These are phyloP conservation scores for Pseudisothecium myosuroides DNA, from an alignment of 225 moss, liverwort and hornwort species.

Conservation along the genomic window DNA sequence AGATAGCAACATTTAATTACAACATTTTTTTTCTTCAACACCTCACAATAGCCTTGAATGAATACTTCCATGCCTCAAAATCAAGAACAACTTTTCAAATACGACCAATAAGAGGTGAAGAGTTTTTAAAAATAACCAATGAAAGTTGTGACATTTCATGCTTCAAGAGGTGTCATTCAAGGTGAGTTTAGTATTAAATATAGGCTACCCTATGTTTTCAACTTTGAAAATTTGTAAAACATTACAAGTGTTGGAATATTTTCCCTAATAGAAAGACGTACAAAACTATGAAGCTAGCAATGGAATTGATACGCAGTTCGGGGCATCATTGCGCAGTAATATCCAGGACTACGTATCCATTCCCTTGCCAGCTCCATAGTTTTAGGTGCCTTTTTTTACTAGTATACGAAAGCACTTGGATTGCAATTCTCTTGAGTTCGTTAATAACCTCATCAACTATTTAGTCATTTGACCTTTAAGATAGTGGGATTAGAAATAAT, in stretches of 20 bases:
- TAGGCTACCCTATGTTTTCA: background rate
- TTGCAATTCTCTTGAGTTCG: background rate
- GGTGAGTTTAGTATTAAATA: no score
- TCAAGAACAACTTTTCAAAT: background rate
- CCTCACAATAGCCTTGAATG: background rate
- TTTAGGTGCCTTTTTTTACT: rapidly evolving
- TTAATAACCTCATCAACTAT: background rate
- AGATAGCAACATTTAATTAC: background rate
- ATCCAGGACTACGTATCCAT: background rate
- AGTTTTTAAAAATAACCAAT: background rate
- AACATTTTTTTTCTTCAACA: background rate
- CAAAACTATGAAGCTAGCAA: rapidly evolving
- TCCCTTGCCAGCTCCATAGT: background rate
- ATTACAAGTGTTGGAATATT: background rate
- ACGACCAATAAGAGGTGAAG: background rate
- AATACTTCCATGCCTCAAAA: background rate
- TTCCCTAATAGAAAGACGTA: background rate
- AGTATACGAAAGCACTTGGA: background rate
- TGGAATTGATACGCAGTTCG: background rate
- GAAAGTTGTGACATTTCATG: background rate
- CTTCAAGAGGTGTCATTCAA: background rate
- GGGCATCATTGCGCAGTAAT: rapidly evolving
- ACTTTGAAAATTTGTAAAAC: background rate
- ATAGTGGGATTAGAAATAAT: background rate
- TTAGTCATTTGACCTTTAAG: background rate